phyloP scores from a whole-genome alignment of 306 rosid species.

The Citrullus colocynthis region DNA sequence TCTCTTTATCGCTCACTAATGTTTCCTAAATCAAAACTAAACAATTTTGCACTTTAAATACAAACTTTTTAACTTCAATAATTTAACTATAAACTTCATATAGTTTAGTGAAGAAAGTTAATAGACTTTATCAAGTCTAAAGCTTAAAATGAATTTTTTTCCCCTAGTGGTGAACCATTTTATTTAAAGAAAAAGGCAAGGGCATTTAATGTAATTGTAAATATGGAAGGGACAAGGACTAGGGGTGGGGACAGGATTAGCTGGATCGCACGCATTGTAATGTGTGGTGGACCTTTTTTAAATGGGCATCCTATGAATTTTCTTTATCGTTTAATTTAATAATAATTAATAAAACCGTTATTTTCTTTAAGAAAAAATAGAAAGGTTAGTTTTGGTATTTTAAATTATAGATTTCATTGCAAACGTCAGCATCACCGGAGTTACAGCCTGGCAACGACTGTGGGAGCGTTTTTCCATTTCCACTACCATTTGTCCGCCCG shows the following conservation, averaged over 20 bases:
- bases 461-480: background rate
- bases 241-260: slow-evolving; percentile 16
- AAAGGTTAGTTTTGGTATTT: background rate
- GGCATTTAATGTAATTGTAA: background rate
- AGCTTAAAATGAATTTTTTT: background rate
- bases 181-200: background rate
- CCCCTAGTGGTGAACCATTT: too few relatives aligned
- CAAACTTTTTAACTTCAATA: too few relatives aligned
- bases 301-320: slow-evolving; percentile 2
- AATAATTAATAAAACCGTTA: background rate
- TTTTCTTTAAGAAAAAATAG: background rate
- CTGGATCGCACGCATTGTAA: slow-evolving; percentile 23
- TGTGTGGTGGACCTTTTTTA: background rate
- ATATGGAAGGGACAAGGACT: slow-evolving; percentile 5
- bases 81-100: too few relatives aligned
- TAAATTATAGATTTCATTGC: background rate
- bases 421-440: background rate
- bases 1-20: too few relatives aligned
- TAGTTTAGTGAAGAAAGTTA: too few relatives aligned
- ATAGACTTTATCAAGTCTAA: too few relatives aligned
- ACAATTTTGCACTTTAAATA: too few relatives aligned
- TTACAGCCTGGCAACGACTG: background rate
- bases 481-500: background rate
- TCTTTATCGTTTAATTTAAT: background rate
- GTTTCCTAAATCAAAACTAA: too few relatives aligned